Evolutionary conservation across 2,329 filamentous ascomycete genomes (phyloP), one percentile per base, ranked within the genome.

Genomic region (Cryphonectria radicalis): DNA sequence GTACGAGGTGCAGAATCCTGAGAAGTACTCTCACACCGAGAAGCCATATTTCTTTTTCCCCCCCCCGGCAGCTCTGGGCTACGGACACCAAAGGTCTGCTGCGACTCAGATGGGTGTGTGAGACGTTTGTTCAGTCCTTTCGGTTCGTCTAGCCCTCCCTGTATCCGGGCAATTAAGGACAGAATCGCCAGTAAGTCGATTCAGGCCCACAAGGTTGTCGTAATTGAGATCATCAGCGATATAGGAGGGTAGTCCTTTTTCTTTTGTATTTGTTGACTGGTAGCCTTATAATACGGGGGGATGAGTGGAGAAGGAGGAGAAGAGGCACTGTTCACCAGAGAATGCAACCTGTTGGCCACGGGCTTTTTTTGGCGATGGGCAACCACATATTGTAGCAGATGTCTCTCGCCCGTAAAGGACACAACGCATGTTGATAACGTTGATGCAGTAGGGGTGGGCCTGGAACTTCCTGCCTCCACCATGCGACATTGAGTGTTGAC

Each of bases 381-480:
- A 25, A 63, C 37, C 40, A 37, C 37, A 63, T 32, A 55, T 59
- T 53, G 43, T 14, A 55, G 25, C 62, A 66, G 43, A 66, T 32
- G 35, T 46, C 6, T 53, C 28, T 62, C 65, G 22, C 32, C 46
- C 11, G 10, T 65, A n/a, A 28, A 66, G 50, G 25, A 17, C 57
- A 19, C 64, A 55, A 25, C 35, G 63, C 37, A 66, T 43, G 65
- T 63, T 32, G 68, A 66, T 37, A 57, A 66, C 46, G 37, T 63
- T 65, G 46, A 70, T 35, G 65, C 22, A 43, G 66, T 28, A 55
- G 55, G 64, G 28, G 64, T 69, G 57, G 66, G 43, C 62, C 59
- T 68, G 63, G 55, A 37, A 42, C 55, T 62, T 28, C 55, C 62
- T 57, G 71, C 66, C 35, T 73, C 43, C 55, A 69, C 60, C 62